Base-by-base conservation (phyloP, 257 asterid genomes). In the Forsythia viridissima region DNA sequence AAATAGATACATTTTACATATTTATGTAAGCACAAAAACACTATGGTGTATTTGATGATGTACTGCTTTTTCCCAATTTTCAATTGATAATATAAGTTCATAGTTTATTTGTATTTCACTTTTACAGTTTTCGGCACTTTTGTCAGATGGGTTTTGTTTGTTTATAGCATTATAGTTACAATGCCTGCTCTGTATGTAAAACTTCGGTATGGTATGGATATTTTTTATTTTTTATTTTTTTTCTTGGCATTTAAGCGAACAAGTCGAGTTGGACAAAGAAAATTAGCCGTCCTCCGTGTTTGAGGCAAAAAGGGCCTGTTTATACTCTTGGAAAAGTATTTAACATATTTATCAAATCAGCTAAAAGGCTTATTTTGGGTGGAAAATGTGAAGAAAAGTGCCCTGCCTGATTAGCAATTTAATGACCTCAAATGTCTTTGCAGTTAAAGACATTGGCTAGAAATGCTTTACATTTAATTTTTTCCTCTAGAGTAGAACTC, bases 61-160 rank as follows among this genome's bases (percentile, higher is more conserved):
- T 70, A 80, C 74, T 70, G 73, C 76, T 61, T 34, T 77, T 70
- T 74, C 51, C 52, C 76, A 70, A 44, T 69, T 82, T 71, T 79
- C 68, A 48, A 46, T 57, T 30, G 46, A 51, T 76, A 12, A 66
- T 41, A 40, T 70, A 6, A 67, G 61, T 51, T 43, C 61, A 59
- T 51, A 40, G 36, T 71, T 73, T 30, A 68, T 34, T 76, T 51
- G 15, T 38, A 11, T 63, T 52, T 74, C 55, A 38, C n/a, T 80
- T 79, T 38, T 7, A 55, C 20, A 9, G 20, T 75, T 72, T 73
- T 40, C 18, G 40, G 16, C 20, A 2, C 7, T 30, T 44, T 65
- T 30, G 18, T 63, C 39, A 24, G 16, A 34, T 10, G 41, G 36
- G 3, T 51, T 24, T 18, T 34, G 16, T 69, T 39, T 15, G 55